Percentiles rank a stretch among this genome's conserved stretches.
These are phyloP conservation scores for Adansonia rubrostipa DNA, from an alignment of 441 rosid species.

Conservation along the genomic window DNA sequence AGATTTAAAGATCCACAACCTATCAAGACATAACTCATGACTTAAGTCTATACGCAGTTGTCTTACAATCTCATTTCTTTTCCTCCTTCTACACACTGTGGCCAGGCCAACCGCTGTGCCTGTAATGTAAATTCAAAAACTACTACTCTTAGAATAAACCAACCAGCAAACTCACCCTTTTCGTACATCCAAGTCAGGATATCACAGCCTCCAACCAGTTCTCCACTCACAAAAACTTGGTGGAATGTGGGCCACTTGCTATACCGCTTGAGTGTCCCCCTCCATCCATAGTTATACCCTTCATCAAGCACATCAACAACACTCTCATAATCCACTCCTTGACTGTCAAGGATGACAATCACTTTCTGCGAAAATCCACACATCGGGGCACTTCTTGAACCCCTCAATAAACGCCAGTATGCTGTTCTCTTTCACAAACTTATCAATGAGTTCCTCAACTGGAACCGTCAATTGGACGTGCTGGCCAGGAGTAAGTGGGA, in stretches of 20 bases:
- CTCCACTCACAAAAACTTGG: slow-evolving; percentile 62
- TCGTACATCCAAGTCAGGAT: slow-evolving; percentile 64
- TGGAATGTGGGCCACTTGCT: slow-evolving; percentile 75
- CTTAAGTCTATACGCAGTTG: background rate
- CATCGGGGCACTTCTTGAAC: slow-evolving; percentile 80
- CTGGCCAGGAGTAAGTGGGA: slow-evolving; percentile 60
- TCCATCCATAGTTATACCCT: slow-evolving; percentile 69
- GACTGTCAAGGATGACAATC: slow-evolving; percentile 71
- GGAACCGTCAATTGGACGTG: slow-evolving; percentile 58
- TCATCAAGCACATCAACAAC: slow-evolving; percentile 83
- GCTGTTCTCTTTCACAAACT: slow-evolving; percentile 77
- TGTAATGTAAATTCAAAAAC: background rate
- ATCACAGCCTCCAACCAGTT: slow-evolving; percentile 68
- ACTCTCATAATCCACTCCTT: slow-evolving; percentile 78
- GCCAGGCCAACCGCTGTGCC: background rate
- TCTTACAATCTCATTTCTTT: background rate
- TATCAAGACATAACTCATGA: background rate
- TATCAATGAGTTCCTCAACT: slow-evolving; percentile 65
- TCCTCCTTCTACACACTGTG: background rate
- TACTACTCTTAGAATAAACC: slow-evolving; percentile 46
- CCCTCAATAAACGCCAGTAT: slow-evolving; percentile 88
- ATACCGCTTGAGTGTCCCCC: slow-evolving; percentile 65
- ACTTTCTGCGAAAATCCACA: slow-evolving; percentile 94
- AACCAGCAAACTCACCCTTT: slow-evolving; percentile 62
- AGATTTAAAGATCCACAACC: background rate